Percentiles rank a stretch among this genome's conserved stretches.
Evolutionary conservation across 495 filamentous ascomycete species (phyloP).

Genomic region (Aspergillus coremiiformis): DNA sequence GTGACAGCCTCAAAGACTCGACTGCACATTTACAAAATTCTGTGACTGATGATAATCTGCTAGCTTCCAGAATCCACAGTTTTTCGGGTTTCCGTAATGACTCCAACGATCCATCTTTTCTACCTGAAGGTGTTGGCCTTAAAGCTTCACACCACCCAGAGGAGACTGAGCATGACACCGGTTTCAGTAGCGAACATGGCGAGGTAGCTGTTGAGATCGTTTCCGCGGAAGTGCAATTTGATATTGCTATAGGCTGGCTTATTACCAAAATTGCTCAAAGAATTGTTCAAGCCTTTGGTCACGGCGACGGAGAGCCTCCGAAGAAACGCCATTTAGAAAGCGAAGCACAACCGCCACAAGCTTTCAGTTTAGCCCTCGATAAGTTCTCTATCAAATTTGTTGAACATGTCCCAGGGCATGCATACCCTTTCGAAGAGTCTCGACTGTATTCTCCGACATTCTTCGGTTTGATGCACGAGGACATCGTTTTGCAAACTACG

Average conservation of each 20-base stretch:
- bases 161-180: background rate
- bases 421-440: conserved; percentile 16
- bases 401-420: conserved; percentile 48
- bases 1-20: conserved; percentile 20
- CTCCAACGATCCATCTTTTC: conserved; percentile 11
- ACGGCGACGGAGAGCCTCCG: conserved; percentile 8
- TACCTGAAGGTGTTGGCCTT: conserved; percentile 4
- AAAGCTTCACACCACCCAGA: conserved; percentile 3
- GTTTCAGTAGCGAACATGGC: background rate
- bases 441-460: conserved; percentile 14
- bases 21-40: conserved; percentile 16
- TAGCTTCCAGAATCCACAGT: conserved; percentile 21
- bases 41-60: conserved; percentile 21
- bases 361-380: conserved; percentile 46
- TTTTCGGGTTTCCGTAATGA: conserved; percentile 18
- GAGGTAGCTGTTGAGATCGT: conserved; percentile 51
- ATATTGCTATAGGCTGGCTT: conserved; percentile 62
- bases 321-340: conserved; percentile 12
- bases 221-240: conserved; percentile 51
- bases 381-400: conserved; percentile 56
- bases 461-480: conserved; percentile 23
- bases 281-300: conserved; percentile 38
- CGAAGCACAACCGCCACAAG: conserved; percentile 20
- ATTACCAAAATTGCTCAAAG: conserved; percentile 52
- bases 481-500: conserved; percentile 29